Percentiles rank a stretch among this genome's conserved stretches.
These are phyloP conservation scores for Zygoascus sp. DNA, from an alignment of 1,139 yeast genomes.

Conservation along the genomic window DNA sequence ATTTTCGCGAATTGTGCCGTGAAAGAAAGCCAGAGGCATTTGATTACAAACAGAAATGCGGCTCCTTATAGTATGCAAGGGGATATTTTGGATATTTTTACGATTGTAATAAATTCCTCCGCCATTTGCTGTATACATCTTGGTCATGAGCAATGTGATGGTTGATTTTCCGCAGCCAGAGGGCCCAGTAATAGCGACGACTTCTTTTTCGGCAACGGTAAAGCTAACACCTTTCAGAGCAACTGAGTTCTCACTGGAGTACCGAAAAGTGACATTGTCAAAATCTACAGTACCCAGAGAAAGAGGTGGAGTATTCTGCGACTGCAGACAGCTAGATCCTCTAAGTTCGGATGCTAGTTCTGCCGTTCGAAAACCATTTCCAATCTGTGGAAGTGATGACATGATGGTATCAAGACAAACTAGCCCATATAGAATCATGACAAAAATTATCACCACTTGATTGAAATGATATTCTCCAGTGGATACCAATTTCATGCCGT, in stretches of 20 bases:
- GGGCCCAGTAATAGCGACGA: slow-evolving; percentile 82
- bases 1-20: slow-evolving; percentile 74
- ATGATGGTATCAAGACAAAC: slow-evolving; percentile 57
- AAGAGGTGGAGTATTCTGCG: neutral
- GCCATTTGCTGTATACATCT: slow-evolving; percentile 52
- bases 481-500: slow-evolving; percentile 69
- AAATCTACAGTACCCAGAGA: slow-evolving; percentile 37
- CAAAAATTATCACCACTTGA: slow-evolving; percentile 63
- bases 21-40: slow-evolving; percentile 66
- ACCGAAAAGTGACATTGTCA: slow-evolving; percentile 45
- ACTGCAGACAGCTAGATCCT: neutral
- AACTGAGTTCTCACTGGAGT: slow-evolving; percentile 26
- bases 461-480: slow-evolving; percentile 48
- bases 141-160: slow-evolving; percentile 58
- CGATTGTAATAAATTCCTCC: slow-evolving; percentile 68
- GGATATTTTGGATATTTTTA: slow-evolving; percentile 50
- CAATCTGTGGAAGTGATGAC: slow-evolving; percentile 65
- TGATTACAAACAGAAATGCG: slow-evolving; percentile 79
- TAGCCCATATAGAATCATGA: slow-evolving; percentile 69
- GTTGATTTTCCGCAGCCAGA: slow-evolving; percentile 92
- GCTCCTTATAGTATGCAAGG: slow-evolving; percentile 58
- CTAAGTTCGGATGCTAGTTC: slow-evolving; percentile 21
- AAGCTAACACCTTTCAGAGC: slow-evolving; percentile 33
- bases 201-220: slow-evolving; percentile 55
- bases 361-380: slow-evolving; percentile 52